Evolutionary conservation across 768 basidiomycete genomes (phyloP), one percentile per base, ranked within the genome.

Genomic region (Suillus decipiens): DNA sequence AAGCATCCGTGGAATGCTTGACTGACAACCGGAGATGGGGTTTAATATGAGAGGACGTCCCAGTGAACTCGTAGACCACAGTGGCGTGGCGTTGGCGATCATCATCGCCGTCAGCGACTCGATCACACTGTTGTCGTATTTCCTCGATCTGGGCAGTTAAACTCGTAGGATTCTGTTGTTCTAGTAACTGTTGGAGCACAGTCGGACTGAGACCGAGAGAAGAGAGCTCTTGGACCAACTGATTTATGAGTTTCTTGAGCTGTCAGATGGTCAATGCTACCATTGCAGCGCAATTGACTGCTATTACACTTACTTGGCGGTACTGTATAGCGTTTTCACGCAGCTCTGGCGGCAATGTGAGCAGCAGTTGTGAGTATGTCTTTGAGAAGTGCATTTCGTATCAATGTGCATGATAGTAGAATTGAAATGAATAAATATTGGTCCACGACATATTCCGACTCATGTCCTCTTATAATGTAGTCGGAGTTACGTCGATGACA

Each of bases 171-270:
- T 65, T 33, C 19, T 64, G 24, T 7, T 63, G 64, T 47, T 69
- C 73, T 19, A 83, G 72, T 24, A 82, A 73, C 56, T 80, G 75
- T 0, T 83, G 83, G 15, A 87, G 74, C 0, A 84, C 69, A 10
- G 75, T 70, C 5, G 86, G 86, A 62, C 77, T 78, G 7, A 88
- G 76, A 0, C 92, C 95, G 28, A 94, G 78, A 2, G 84, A 81
- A 4, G 84, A 80, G 19, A 98, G 86, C 74, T 98, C 95, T 11
- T 78, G 75, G 1, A 91, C 92, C 42, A 95, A 85, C 70, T 88
- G 83, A 66, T 92, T 91, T 68, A 98, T 95, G 36, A 96, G 78
- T 69, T 92, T 94, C 78, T 98, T 97, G 61, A 98, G 86, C 91
- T 96, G 68, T 47, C 36, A 24, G 41, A 41, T n/a, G 39, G 11